Conservation (phyloP, 1,139 yeast genomes). For the Scheffersomyces lignicola region DNA sequence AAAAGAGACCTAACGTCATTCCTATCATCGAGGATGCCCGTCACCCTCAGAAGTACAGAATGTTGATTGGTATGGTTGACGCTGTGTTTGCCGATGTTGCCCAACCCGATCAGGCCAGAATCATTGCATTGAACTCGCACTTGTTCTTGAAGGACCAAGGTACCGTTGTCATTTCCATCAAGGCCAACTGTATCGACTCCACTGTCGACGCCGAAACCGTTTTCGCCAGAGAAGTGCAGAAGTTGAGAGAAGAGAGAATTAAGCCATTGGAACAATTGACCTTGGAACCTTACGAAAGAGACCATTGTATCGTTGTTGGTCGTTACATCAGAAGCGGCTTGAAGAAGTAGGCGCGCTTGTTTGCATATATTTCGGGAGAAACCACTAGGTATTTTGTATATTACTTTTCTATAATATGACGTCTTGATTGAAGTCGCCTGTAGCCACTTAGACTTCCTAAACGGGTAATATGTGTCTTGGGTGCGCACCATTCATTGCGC, state of each 20-base stretch:
- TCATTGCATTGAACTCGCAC: slow-evolving; percentile 96
- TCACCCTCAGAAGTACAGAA: slow-evolving; percentile 99
- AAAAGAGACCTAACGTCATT: slow-evolving; percentile 98
- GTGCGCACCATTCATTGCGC: too few relatives aligned
- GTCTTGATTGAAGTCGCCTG: too few relatives aligned
- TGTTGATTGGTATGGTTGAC: slow-evolving; percentile 98
- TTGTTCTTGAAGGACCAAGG: slow-evolving; percentile 98
- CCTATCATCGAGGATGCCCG: slow-evolving; percentile 99
- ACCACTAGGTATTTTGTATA: too few relatives aligned
- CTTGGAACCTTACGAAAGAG: slow-evolving; percentile 99
- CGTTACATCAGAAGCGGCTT: slow-evolving; percentile 90
- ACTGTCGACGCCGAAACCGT: slow-evolving; percentile 99
- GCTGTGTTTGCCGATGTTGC: slow-evolving; percentile 99
- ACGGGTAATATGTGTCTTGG: too few relatives aligned
- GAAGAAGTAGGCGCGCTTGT: slow-evolving; percentile 49
- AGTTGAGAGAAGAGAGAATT: slow-evolving; percentile 97
- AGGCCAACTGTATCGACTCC: slow-evolving; percentile 99
- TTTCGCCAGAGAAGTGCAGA: slow-evolving; percentile 98
- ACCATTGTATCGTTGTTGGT: slow-evolving; percentile 98
- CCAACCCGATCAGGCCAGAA: slow-evolving; percentile 99
- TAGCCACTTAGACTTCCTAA: too few relatives aligned
- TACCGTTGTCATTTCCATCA: slow-evolving; percentile 95
- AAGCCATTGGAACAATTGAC: slow-evolving; percentile 98
- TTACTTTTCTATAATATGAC: too few relatives aligned
- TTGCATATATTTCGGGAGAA: too few relatives aligned